phyloP scores from a whole-genome alignment of 352 stramenopile species.

The Pythium diclinum region DNA sequence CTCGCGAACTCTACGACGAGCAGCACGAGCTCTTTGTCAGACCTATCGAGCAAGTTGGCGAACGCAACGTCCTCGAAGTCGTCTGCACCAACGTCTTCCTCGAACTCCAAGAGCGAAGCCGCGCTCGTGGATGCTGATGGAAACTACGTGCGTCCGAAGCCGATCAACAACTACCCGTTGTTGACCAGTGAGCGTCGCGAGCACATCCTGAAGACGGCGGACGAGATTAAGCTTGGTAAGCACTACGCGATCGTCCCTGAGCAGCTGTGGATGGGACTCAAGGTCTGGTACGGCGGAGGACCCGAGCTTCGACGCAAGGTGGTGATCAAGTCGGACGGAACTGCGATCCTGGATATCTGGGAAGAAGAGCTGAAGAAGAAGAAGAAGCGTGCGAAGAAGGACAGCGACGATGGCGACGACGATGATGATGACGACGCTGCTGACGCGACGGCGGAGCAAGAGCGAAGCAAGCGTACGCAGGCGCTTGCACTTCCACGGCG shows the following conservation, averaged over 20 bases:
- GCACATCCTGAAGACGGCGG: constrained; percentile 59
- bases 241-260: constrained; percentile 88
- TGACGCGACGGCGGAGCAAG: constrained; percentile 50
- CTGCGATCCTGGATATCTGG: constrained; percentile 77
- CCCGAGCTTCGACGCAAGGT: constrained; percentile 86
- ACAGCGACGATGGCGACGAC: constrained; percentile 31
- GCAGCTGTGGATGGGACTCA: constrained; percentile 87
- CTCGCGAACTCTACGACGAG: constrained; percentile 19
- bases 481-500: constrained; percentile 59
- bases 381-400: constrained; percentile 34
- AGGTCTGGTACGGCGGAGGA: constrained; percentile 90
- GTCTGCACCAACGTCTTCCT: constrained; percentile 1
- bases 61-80: constrained; percentile 10
- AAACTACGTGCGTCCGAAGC: constrained; percentile 79
- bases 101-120: constrained; percentile 29
- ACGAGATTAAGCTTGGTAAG: constrained; percentile 75
- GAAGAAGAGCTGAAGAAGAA: constrained; percentile 63
- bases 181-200: constrained; percentile 66
- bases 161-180: constrained; percentile 79
- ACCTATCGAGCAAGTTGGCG: constrained; percentile 22
- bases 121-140: constrained; percentile 77
- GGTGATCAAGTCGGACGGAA: constrained; percentile 54
- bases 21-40: constrained; percentile 23
- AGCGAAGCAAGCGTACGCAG: constrained; percentile 45
- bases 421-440: constrained; percentile 30